A percentile compares a stretch with the other conserved stretches of the same genome.
Evolutionary conservation across 192 early-diverging fungal species (phyloP).

Genomic region (Dispira parvispora): DNA sequence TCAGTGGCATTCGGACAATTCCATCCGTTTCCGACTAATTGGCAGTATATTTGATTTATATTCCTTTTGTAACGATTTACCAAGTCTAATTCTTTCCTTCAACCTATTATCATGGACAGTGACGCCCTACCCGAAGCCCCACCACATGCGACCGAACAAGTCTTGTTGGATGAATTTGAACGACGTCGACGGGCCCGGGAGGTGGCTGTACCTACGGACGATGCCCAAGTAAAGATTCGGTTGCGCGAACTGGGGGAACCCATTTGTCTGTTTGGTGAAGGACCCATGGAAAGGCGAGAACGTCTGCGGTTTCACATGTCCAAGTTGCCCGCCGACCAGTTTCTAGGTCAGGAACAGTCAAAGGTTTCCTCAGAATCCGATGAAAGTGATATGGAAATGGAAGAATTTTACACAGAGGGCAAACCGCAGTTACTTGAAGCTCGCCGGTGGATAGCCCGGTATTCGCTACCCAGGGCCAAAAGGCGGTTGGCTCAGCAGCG

Average conservation of each 20-base stretch:
- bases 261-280: conserved; percentile 88
- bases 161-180: conserved; percentile 49
- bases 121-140: too few relatives aligned
- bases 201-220: conserved; percentile 84
- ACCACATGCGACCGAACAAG: conserved; percentile 2
- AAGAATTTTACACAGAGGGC: conserved; percentile 76
- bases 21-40: too few relatives aligned
- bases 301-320: conserved; percentile 63
- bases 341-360: conserved; percentile 30
- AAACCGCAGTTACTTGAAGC: conserved; percentile 46
- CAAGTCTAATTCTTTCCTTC: too few relatives aligned
- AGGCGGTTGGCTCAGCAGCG: too few relatives aligned
- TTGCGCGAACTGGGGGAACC: conserved; percentile 71
- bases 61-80: too few relatives aligned
- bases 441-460: conserved; percentile 47
- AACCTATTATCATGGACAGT: too few relatives aligned
- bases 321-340: conserved; percentile 23
- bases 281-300: conserved; percentile 65
- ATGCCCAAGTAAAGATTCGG: conserved; percentile 50
- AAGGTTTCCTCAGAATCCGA: conserved; percentile 29
- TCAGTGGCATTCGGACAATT: too few relatives aligned
- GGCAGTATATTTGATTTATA: too few relatives aligned
- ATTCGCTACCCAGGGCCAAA: conserved; percentile 34
- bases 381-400: conserved; percentile 38
- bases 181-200: conserved; percentile 55